phyloP scores from a whole-genome alignment of 2,329 filamentous ascomycete genomes.

The Talaromyces sp. region DNA sequence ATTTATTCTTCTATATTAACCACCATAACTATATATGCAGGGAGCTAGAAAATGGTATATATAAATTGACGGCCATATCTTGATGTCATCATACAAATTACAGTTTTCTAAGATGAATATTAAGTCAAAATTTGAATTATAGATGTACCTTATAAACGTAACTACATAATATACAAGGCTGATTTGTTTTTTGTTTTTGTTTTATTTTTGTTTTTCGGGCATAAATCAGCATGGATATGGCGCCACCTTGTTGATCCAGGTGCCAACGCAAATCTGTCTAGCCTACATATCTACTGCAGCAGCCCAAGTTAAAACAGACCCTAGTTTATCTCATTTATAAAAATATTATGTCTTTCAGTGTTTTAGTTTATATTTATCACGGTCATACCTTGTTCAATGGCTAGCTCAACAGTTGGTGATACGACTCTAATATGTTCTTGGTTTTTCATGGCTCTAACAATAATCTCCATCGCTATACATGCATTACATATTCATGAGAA shows the following conservation, averaged over 20 bases:
- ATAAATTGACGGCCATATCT: no score
- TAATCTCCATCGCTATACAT: not conserved
- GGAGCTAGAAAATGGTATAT: no score
- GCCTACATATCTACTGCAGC: not conserved
- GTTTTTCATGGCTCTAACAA: not conserved
- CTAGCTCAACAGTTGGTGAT: not conserved
- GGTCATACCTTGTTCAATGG: not conserved
- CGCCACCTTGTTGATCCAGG: not conserved
- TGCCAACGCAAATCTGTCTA: not conserved
- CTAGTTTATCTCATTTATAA: not conserved
- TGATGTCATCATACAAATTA: no score
- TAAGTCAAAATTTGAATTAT: no score
- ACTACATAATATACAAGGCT: no score
- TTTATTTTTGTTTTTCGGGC: no score
- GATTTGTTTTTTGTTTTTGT: no score
- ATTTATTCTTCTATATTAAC: no score
- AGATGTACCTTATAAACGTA: no score
- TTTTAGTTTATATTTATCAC: not conserved
- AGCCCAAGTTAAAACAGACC: not conserved
- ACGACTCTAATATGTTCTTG: conserved; percentile 2
- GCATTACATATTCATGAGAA: not conserved
- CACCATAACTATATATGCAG: no score
- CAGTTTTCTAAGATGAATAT: no score
- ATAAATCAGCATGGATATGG: not conserved
- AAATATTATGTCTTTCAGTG: not conserved